Conservation (phyloP, 2,329 filamentous ascomycete genomes). For the Paracoccidioides brasiliensis region DNA sequence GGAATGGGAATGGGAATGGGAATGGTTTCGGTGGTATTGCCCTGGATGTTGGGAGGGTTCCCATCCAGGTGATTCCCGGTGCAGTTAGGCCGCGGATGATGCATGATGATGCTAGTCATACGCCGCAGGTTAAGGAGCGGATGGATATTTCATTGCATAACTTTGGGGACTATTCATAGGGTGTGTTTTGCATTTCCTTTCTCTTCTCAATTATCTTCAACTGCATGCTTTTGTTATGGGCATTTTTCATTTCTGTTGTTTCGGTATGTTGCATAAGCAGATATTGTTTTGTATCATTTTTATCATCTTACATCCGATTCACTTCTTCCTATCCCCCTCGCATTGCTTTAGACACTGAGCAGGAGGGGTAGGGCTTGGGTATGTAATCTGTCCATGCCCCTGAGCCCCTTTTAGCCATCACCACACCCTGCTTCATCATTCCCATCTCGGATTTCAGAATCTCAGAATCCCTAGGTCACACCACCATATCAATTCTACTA, state of each 20-base stretch:
- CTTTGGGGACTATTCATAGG: constrained; percentile 31
- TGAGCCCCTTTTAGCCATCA: too few relatives aligned
- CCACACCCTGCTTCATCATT: too few relatives aligned
- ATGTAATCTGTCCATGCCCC: too few relatives aligned
- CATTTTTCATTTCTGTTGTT: background rate
- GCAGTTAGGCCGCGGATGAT: background rate
- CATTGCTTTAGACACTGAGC: too few relatives aligned
- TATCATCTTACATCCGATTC: background rate
- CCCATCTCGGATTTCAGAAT: too few relatives aligned
- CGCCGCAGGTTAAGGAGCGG: constrained; percentile 33
- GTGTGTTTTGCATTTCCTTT: background rate
- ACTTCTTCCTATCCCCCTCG: too few relatives aligned
- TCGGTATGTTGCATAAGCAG: background rate
- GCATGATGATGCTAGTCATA: constrained; percentile 19
- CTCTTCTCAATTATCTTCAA: background rate
- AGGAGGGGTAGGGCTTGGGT: too few relatives aligned
- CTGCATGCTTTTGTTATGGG: background rate
- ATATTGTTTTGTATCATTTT: constrained; percentile 3
- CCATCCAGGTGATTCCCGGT: background rate
- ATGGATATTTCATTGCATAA: constrained; percentile 53
- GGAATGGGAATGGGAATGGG: background rate
- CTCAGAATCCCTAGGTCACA: too few relatives aligned
- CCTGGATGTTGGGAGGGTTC: background rate
- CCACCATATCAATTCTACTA: too few relatives aligned
- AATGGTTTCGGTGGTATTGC: background rate